Evolutionary conservation across 805 yeast species (phyloP), one percentile per base, ranked within the genome.

Genomic region (Candida ovalis): DNA sequence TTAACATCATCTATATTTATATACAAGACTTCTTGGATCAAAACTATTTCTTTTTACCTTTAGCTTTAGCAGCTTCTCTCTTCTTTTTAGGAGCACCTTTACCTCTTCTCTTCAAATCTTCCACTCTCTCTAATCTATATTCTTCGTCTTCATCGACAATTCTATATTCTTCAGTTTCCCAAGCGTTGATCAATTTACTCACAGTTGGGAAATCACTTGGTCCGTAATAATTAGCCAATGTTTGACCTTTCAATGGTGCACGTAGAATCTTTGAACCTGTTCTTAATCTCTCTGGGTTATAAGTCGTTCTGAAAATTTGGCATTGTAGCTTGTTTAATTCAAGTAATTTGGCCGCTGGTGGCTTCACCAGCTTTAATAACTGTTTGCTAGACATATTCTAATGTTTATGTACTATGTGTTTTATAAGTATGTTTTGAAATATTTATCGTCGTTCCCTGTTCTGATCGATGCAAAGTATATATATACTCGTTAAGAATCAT

Each of bases 11-110:
- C 13, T n/a, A 36, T 36, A n/a, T 23, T n/a, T 17, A n/a, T 36
- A 33, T 23, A 23, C 30, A 23, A 23, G 41, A 13, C 21, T 24
- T n/a, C 15, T 15, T 15, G 8, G 17, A 15, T 5, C 8, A 19
- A 18, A 10, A 30, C 24, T 33, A 54, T 51, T 60, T 59, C 70
- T 76, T 76, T 60, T 69, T 69, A 48, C 69, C 69, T 48, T 68
- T 46, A 19, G 53, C 49, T 25, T 50, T 42, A 24, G 68, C 68
- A 22, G 70, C 72, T 55, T 73, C 77, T 58, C 75, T 78, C 70
- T 77, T 80, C 75, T 87, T 87, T 74, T 83, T 80, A 58, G 94
- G 95, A 12, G 94, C 89, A 67, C 92, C 91, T 69, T 87, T 87
- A 68, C 88, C 91, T 80, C 94, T 86, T 77, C 86, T 83, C 74